These are phyloP conservation scores for Kodamaea plutei DNA, from an alignment of 1,139 yeast genomes.

Conservation along the genomic window DNA sequence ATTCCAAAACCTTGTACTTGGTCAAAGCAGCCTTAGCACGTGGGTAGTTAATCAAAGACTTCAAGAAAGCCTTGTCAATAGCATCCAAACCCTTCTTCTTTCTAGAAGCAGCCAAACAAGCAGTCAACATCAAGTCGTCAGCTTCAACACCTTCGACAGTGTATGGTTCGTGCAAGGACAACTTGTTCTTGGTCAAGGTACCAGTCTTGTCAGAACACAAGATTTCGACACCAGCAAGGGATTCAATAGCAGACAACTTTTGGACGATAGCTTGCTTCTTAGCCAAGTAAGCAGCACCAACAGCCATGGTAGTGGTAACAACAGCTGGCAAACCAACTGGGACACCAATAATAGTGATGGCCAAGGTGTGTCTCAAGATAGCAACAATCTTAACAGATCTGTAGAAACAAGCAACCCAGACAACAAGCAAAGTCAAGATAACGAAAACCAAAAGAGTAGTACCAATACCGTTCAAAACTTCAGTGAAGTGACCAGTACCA, in stretches of 20 bases:
- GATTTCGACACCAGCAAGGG: slow-evolving; percentile 98
- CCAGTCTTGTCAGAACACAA: slow-evolving; percentile 99
- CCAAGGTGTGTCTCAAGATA: slow-evolving; percentile 90
- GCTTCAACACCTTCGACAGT: slow-evolving; percentile 99
- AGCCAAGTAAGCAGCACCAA: slow-evolving; percentile 99
- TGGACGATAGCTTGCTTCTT: slow-evolving; percentile 98
- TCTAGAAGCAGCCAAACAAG: slow-evolving; percentile 97
- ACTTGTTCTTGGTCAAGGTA: slow-evolving; percentile 97
- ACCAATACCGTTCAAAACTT: slow-evolving; percentile 97
- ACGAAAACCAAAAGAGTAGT: slow-evolving; percentile 86
- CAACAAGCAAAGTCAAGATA: slow-evolving; percentile 79
- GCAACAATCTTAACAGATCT: slow-evolving; percentile 84
- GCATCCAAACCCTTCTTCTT: slow-evolving; percentile 99
- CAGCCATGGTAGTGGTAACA: slow-evolving; percentile 99
- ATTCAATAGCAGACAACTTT: slow-evolving; percentile 96
- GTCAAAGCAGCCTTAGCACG: slow-evolving; percentile 93
- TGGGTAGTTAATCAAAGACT: slow-evolving; percentile 82
- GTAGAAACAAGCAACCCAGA: slow-evolving; percentile 95
- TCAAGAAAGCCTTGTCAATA: slow-evolving; percentile 94
- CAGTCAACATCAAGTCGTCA: slow-evolving; percentile 95
- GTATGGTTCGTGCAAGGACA: slow-evolving; percentile 96
- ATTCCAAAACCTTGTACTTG: slow-evolving; percentile 91
- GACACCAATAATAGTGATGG: slow-evolving; percentile 98
- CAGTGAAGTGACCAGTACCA: slow-evolving; percentile 96
- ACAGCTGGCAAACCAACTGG: slow-evolving; percentile 99